phyloP scores from a whole-genome alignment of 2,329 filamentous ascomycete genomes.

The Drechslerella stenobrocha region DNA sequence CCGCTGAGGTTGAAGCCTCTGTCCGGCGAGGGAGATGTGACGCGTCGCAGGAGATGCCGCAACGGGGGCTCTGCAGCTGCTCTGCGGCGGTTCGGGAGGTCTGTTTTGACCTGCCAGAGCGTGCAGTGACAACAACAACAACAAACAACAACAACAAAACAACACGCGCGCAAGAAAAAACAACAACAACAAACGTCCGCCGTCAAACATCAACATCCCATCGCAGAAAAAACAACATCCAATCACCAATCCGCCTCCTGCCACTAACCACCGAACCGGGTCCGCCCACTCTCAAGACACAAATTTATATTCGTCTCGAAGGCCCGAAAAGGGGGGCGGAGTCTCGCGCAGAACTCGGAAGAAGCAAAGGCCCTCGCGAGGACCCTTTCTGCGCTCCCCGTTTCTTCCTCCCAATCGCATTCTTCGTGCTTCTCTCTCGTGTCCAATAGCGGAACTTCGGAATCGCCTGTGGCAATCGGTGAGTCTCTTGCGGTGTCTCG shows the following conservation, averaged over 20 bases:
- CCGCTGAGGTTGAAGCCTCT: not conserved
- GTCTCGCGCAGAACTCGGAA: not conserved
- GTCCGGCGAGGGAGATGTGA: not conserved
- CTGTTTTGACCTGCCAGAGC: conserved; percentile 1
- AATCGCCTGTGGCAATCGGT: conserved; percentile 3
- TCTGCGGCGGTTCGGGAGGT: conserved; percentile 1
- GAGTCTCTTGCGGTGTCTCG: not conserved
- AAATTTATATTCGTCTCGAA: not conserved
- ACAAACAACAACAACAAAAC: not conserved
- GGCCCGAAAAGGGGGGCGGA: conserved; percentile 4
- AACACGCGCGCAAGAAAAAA: not conserved
- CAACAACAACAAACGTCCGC: conserved; percentile 1
- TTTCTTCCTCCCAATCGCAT: not conserved
- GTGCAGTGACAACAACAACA: not conserved
- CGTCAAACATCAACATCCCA: conserved; percentile 3
- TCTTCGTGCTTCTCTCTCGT: not conserved
- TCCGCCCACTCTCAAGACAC: too few relatives aligned
- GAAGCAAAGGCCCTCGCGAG: conserved; percentile 1
- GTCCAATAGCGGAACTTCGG: conserved; percentile 8
- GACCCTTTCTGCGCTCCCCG: not conserved
- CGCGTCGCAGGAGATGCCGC: conserved; percentile 1
- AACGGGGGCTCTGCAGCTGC: too few relatives aligned
- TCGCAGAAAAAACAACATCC: too few relatives aligned
- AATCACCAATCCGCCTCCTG: not conserved
- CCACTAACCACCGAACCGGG: too few relatives aligned